Percentiles rank a stretch among this genome's conserved stretches.
phyloP scores from a whole-genome alignment of 2,329 filamentous ascomycete genomes.

The Phyllosticta citribraziliensis region DNA sequence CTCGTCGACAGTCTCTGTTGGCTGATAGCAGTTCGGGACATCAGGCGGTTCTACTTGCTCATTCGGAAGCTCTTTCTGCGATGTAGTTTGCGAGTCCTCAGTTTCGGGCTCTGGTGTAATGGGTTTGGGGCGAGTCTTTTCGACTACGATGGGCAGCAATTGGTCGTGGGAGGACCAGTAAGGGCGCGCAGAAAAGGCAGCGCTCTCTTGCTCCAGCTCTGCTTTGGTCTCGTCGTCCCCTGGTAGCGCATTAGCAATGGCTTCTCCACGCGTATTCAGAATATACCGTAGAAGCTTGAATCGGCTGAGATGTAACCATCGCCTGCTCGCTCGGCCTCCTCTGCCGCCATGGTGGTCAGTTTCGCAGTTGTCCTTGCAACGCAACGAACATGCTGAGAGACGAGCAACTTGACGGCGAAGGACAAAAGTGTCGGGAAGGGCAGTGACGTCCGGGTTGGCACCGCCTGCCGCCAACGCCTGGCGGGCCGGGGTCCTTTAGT shows the following conservation, averaged over 20 bases:
- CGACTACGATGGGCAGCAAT: background rate
- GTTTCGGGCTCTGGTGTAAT: background rate
- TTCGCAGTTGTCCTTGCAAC: background rate
- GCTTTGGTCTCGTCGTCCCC: conserved; percentile 11
- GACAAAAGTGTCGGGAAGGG: background rate
- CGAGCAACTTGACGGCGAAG: background rate
- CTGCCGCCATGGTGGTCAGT: conserved; percentile 3
- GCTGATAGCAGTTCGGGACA: conserved; percentile 44
- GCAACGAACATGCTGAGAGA: background rate
- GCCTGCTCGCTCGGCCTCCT: conserved; percentile 20
- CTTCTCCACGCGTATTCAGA: background rate
- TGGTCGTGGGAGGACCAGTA: conserved; percentile 5
- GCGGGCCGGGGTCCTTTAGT: background rate
- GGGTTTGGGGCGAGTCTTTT: background rate
- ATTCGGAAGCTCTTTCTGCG: background rate
- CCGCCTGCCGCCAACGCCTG: background rate
- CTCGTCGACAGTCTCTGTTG: conserved; percentile 50
- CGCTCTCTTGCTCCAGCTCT: background rate
- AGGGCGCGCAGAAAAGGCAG: background rate
- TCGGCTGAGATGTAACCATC: conserved; percentile 32
- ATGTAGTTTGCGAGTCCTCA: background rate
- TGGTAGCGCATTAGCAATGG: background rate
- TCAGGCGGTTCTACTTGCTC: background rate
- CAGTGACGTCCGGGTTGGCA: background rate
- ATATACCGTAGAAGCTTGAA: conserved; percentile 36